phyloP scores from a whole-genome alignment of 306 rosid genomes.

The Quercus berberidifolia region DNA sequence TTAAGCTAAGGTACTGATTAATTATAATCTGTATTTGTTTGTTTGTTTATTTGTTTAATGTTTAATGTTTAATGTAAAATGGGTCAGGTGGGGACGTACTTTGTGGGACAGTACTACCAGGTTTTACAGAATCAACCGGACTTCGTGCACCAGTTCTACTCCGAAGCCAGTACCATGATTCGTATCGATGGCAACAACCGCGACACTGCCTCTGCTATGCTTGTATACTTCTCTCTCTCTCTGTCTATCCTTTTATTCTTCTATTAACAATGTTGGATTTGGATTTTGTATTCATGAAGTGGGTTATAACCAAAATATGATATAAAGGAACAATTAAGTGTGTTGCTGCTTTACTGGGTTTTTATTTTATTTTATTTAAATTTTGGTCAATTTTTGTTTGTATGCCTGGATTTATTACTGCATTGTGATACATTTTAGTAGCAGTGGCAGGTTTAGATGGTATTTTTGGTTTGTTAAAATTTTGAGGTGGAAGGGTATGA shows the following conservation, averaged over 20 bases:
- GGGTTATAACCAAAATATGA: neutral
- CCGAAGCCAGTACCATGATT: slow-evolving; percentile 87
- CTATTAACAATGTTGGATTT: neutral
- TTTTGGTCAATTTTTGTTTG: neutral
- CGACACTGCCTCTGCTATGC: slow-evolving; percentile 84
- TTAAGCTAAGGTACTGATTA: too few species aligned
- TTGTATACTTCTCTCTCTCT: slow-evolving; percentile 32
- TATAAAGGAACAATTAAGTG: neutral
- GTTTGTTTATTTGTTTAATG: neutral
- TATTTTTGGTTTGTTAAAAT: neutral
- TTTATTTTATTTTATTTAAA: neutral
- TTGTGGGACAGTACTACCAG: slow-evolving; percentile 93
- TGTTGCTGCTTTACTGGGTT: neutral
- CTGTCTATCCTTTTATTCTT: neutral
- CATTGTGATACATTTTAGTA: neutral
- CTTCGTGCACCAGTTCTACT: slow-evolving; percentile 85
- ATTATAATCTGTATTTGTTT: neutral
- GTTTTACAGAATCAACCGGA: slow-evolving; percentile 91
- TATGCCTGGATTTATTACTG: neutral
- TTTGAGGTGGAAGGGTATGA: neutral
- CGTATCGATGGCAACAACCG: slow-evolving; percentile 70
- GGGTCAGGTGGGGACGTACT: slow-evolving; percentile 87
- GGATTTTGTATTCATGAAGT: neutral
- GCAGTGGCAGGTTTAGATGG: neutral
- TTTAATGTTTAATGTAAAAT: neutral